These are phyloP conservation scores for Pisolithus albus DNA, from an alignment of 768 basidiomycete genomes.

Conservation along the genomic window DNA sequence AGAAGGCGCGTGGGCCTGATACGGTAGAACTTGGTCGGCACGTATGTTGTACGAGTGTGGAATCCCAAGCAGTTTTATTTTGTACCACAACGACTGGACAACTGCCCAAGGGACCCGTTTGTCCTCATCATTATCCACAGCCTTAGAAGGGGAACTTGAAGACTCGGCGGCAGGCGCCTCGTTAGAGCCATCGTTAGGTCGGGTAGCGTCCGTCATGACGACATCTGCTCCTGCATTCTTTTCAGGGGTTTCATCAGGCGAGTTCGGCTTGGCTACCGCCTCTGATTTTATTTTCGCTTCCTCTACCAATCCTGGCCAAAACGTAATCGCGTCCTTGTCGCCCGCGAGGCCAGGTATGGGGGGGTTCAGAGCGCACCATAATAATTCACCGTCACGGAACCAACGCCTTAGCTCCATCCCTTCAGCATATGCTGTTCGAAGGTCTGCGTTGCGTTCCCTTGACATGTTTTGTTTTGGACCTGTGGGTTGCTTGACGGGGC, in stretches of 20 bases:
- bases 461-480: slow-evolving; percentile 45
- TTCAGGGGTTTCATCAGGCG: background rate
- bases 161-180: slow-evolving; percentile 7
- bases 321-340: slow-evolving; percentile 43
- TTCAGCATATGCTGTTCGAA: slow-evolving; percentile 48
- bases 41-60: slow-evolving; percentile 40
- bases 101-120: slow-evolving; percentile 48
- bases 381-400: slow-evolving; percentile 62
- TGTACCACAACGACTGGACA: slow-evolving; percentile 56
- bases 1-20: slow-evolving; percentile 59
- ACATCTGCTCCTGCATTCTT: background rate
- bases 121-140: slow-evolving; percentile 7
- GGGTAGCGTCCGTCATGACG: slow-evolving; percentile 6
- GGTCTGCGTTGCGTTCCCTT: slow-evolving; percentile 57
- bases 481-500: slow-evolving; percentile 25
- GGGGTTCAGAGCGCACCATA: slow-evolving; percentile 58
- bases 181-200: slow-evolving; percentile 1
- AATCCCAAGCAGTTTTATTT: slow-evolving; percentile 60
- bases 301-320: slow-evolving; percentile 71
- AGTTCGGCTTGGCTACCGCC: slow-evolving; percentile 27
- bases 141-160: slow-evolving; percentile 1
- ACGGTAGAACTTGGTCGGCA: slow-evolving; percentile 63
- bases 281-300: slow-evolving; percentile 46
- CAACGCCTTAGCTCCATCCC: slow-evolving; percentile 46
- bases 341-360: slow-evolving; percentile 39